These are phyloP conservation scores for Mortierella claussenii DNA, from an alignment of 192 early-diverging fungal genomes.

Conservation along the genomic window DNA sequence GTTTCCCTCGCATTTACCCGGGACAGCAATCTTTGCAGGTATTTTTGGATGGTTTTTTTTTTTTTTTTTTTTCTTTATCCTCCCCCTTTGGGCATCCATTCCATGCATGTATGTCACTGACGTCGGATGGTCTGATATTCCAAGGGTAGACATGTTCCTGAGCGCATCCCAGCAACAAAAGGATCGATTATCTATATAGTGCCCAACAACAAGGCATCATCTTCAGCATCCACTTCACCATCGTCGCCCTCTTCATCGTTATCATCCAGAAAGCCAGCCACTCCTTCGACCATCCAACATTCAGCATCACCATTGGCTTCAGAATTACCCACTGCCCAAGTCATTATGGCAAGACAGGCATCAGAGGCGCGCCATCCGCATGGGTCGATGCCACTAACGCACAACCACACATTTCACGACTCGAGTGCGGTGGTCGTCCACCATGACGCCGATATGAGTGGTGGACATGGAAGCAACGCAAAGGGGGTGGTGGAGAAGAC, in stretches of 20 bases:
- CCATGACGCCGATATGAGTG: too few relatives aligned
- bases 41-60: background rate
- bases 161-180: conserved; percentile 17
- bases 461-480: background rate
- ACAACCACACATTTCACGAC: conserved; percentile 1
- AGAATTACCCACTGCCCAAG: too few relatives aligned
- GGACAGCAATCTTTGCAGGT: conserved; percentile 16
- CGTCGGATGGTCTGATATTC: too few relatives aligned
- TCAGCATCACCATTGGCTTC: too few relatives aligned
- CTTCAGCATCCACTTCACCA: background rate
- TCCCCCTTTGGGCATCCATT: too few relatives aligned
- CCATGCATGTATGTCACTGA: too few relatives aligned
- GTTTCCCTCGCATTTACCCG: conserved; percentile 8
- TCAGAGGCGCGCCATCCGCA: conserved; percentile 4
- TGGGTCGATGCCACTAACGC: background rate
- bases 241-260: background rate
- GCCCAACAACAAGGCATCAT: conserved; percentile 3
- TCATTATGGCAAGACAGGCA: too few relatives aligned
- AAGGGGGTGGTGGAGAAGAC: background rate
- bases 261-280: background rate
- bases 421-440: background rate
- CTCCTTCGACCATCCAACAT: background rate
- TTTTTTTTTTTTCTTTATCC: conserved; percentile 2
- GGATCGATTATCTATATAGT: conserved; percentile 16
- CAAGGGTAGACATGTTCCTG: conserved; percentile 21